Base-by-base conservation (phyloP, 495 filamentous ascomycete genomes). In the Penicillium malachiteum region DNA sequence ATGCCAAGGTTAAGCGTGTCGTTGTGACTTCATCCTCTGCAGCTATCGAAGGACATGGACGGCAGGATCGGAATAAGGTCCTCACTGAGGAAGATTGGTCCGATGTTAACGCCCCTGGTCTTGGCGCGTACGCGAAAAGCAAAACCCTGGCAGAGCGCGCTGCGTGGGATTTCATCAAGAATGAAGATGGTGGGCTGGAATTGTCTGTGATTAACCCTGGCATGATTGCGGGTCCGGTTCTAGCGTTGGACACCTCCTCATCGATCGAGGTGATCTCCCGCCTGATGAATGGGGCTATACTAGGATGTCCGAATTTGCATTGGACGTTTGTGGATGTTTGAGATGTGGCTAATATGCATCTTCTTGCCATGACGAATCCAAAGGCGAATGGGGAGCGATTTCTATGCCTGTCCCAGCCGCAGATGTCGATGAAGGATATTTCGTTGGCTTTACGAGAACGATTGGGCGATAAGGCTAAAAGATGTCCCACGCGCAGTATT, bases 61-160 rank as follows among this genome's bases (percentile, higher is more conserved):
- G 26, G 10, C 6, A 31, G 11, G 55, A 35, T 26, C 13, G 41
- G 1, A 41, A 21, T 7, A 52, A 52, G 4, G 14, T 42, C 3
- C 35, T 57, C 12, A 57, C 55, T 30, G 55, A 57, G 26, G 35
- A 57, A 35, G 42, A 52, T 11, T 57, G 55, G 55, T 52, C 49
- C 3, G 16, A 57, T 18, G 7, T 57, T 1, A 13, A 53, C 30
- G 21, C n/a, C 3, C 49, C 49, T 14, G 49, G 43, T 4, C 35
- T 48, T 4, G 17, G 43, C 7, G 43, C 55, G 7, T 57, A 57
- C n/a, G 48, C 48, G 1, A 57, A 57, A 48, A 57, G 55, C 49
- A 57, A 57, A 26, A 57, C 55, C 17, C 11, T 57, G 8, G 55
- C 49, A 11, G 55, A 57, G 50, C 34, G 35, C 5, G 49, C 49